Percentiles rank a stretch among this genome's conserved stretches.
These are phyloP conservation scores for Daldinia loculata DNA, from an alignment of 495 filamentous ascomycete species.

Conservation along the genomic window DNA sequence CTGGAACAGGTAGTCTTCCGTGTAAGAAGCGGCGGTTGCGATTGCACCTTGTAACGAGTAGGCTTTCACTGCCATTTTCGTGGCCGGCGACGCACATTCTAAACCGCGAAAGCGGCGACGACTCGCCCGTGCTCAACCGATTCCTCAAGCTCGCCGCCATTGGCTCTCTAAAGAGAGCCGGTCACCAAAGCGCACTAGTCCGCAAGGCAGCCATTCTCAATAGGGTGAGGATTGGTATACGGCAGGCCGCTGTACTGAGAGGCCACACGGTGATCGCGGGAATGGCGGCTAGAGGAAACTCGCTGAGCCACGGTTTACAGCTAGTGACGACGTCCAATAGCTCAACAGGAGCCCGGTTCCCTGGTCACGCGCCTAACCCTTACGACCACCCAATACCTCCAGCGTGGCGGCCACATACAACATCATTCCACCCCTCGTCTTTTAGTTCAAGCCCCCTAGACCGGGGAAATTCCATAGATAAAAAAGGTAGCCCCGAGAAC, in stretches of 20 bases:
- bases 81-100: slow-evolving; percentile 73
- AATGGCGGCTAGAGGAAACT: slow-evolving; percentile 37
- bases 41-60: slow-evolving; percentile 70
- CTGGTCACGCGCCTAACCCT: slow-evolving; percentile 20
- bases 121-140: slow-evolving; percentile 54
- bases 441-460: not conserved
- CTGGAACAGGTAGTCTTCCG: slow-evolving; percentile 55
- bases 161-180: slow-evolving; percentile 35
- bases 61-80: slow-evolving; percentile 73
- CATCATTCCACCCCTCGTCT: slow-evolving; percentile 23
- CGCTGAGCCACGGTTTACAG: slow-evolving; percentile 38
- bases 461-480: not conserved
- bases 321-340: slow-evolving; percentile 36
- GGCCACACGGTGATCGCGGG: slow-evolving; percentile 41
- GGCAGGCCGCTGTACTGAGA: slow-evolving; percentile 40
- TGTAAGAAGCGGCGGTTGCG: slow-evolving; percentile 75
- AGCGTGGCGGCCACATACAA: slow-evolving; percentile 39
- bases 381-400: slow-evolving; percentile 28
- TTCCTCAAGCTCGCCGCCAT: slow-evolving; percentile 59
- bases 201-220: slow-evolving; percentile 67
- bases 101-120: slow-evolving; percentile 63
- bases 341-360: slow-evolving; percentile 26
- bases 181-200: slow-evolving; percentile 49
- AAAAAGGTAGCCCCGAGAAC: not conserved
- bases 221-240: slow-evolving; percentile 53